Percentiles rank a stretch among this genome's conserved stretches.
phyloP scores from a whole-genome alignment of 257 asterid genomes.

The Datura wrightii region DNA sequence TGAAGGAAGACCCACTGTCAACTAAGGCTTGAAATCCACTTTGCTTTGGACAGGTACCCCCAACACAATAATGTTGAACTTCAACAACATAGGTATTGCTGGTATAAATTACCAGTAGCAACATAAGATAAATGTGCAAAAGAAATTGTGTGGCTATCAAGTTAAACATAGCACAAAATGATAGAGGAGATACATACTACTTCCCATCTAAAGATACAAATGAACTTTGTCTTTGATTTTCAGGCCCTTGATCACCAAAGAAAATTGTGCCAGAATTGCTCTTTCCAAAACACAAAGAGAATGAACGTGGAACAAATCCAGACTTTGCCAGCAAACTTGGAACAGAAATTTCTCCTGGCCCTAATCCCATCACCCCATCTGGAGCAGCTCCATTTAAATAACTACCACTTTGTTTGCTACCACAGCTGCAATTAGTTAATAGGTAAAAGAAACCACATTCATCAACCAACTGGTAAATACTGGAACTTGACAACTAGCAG shows the following conservation, averaged over 20 bases:
- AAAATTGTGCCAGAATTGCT: slow-evolving; percentile 71
- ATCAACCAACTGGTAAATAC: slow-evolving; percentile 23
- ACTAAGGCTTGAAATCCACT: slow-evolving; percentile 63
- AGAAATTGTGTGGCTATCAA: slow-evolving; percentile 22
- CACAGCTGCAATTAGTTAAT: slow-evolving; percentile 61
- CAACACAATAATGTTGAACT: slow-evolving; percentile 67
- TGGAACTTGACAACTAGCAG: slow-evolving; percentile 18
- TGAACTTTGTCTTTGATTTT: slow-evolving; percentile 62
- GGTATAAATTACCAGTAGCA: slow-evolving; percentile 34
- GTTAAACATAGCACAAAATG: slow-evolving; percentile 22
- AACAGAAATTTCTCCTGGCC: slow-evolving; percentile 78
- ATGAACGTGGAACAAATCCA: slow-evolving; percentile 71
- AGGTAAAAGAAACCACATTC: slow-evolving; percentile 11
- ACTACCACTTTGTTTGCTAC: slow-evolving; percentile 76
- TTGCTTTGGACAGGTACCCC: slow-evolving; percentile 56
- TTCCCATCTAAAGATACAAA: slow-evolving; percentile 50
- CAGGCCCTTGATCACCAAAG: slow-evolving; percentile 82
- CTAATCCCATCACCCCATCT: slow-evolving; percentile 83
- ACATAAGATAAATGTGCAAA: slow-evolving; percentile 10
- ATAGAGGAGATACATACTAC: slow-evolving; percentile 46
- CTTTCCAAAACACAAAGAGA: slow-evolving; percentile 79
- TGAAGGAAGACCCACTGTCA: slow-evolving; percentile 85
- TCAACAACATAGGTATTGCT: slow-evolving; percentile 58
- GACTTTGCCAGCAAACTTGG: slow-evolving; percentile 80
- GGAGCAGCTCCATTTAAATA: slow-evolving; percentile 85